Conservation (phyloP, 345 rosid genomes). For the Melaleuca quinquenervia region DNA sequence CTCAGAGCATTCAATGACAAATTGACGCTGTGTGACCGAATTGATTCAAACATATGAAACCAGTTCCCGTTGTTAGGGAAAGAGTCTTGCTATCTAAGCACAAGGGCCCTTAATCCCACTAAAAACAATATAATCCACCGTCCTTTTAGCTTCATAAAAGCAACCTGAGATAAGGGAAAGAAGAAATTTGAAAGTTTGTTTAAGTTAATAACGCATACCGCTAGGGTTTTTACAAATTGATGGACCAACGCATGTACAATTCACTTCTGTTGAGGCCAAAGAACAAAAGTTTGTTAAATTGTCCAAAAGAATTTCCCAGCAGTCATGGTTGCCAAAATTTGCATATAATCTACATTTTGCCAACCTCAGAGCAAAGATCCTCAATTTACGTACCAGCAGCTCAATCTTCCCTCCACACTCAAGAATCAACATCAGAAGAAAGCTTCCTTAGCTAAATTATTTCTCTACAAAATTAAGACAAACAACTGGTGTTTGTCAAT, state of each 20-base stretch:
- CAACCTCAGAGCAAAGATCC: constrained; percentile 88
- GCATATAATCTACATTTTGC: background rate
- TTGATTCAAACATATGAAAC: background rate
- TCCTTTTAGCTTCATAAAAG: background rate
- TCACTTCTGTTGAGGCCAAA: background rate
- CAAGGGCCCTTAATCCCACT: background rate
- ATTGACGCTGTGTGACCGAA: background rate
- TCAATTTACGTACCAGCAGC: constrained; percentile 93
- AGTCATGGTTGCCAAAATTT: background rate
- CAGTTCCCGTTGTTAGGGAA: background rate
- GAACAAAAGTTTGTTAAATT: background rate
- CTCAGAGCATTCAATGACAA: background rate
- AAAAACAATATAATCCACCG: background rate
- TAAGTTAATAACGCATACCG: background rate
- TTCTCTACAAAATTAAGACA: background rate
- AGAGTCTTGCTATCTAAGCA: background rate
- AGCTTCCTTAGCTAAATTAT: background rate
- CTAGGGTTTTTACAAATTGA: background rate
- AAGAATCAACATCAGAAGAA: constrained; percentile 43
- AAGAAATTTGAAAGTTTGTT: background rate
- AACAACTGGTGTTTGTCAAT: constrained; percentile 4
- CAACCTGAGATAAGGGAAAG: background rate
- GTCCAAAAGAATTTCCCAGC: background rate
- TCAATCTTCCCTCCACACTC: constrained; percentile 98
- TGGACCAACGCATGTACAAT: background rate